These are phyloP conservation scores for Coemansia sp. DNA, from an alignment of 192 early-diverging fungal genomes.

Conservation along the genomic window DNA sequence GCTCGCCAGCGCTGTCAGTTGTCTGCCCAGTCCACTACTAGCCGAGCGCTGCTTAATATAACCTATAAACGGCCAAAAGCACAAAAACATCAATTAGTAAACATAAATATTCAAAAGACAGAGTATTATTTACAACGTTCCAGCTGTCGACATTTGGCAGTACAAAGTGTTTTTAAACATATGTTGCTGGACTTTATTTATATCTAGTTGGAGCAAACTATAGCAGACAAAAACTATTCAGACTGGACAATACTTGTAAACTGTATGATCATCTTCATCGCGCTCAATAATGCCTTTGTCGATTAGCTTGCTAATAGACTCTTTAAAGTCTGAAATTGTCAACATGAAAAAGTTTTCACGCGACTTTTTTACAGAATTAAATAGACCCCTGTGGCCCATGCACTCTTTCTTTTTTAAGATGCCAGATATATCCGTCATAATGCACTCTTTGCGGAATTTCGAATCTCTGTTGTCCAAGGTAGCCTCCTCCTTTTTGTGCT, in stretches of 20 bases:
- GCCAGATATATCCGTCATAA: not conserved
- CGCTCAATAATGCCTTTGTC: not conserved
- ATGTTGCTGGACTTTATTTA: too few relatives aligned
- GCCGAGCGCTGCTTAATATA: too few relatives aligned
- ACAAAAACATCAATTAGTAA: too few relatives aligned
- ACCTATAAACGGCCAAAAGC: too few relatives aligned
- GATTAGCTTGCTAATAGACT: not conserved
- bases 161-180: too few relatives aligned
- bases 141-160: too few relatives aligned
- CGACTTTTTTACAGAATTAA: not conserved
- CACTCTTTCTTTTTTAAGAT: not conserved
- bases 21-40: too few relatives aligned
- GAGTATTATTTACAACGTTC: too few relatives aligned
- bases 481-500: not conserved
- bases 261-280: not conserved
- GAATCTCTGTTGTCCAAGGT: not conserved
- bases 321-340: conserved; percentile 1
- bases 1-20: too few relatives aligned
- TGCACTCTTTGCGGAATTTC: not conserved
- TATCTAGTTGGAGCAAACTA: too few relatives aligned
- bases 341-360: conserved; percentile 6
- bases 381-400: not conserved
- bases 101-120: too few relatives aligned
- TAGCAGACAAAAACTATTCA: not conserved
- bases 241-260: not conserved